Evolutionary conservation across 2,329 filamentous ascomycete species (phyloP), one percentile per base, ranked within the genome.

Genomic region (Tolypocladium capitatum): DNA sequence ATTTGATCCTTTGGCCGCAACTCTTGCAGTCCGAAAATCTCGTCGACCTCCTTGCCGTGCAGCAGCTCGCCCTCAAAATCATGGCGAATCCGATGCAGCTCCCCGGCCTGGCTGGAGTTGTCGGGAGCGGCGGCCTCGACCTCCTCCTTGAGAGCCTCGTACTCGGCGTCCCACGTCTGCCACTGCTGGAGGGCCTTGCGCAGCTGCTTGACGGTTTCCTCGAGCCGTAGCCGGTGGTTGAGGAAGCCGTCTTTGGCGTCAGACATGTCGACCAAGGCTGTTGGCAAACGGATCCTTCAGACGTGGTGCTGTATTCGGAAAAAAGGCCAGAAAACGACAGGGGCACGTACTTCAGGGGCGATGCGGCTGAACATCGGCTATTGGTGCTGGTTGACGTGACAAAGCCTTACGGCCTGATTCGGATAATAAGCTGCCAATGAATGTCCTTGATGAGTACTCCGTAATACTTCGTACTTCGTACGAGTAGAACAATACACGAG

Each of bases 91-190:
- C 67, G 67, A 8, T 75, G 68, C 28, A 89, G 74, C 28, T 80
- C 74, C 18, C 76, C 66, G 14, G 53, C 48, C 11, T 54, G 44
- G 30, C 68, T 65, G 48, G 75, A 64, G 45, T 70, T 67, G 38
- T 70, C 62, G 33, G 72, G 63, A 27, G 83, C 61, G 27, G 83
- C 61, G 4, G 69, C 71, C 46, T 79, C 67, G 30, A 97, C 76
- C 58, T 94, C 87, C 62, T 94, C 87, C 61, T 86, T 89, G 52
- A 97, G 74, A 24, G 83, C 80, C 61, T 95, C 87, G 64, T 97
- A 97, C 63, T 97, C 91, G 43, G 85, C 80, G 62, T 94, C 90
- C 78, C 86, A 94, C 47, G 82, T 83, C 53, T 86, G 84, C 91
- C 91, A 98, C 68, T 94, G 84, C 52, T 81, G 80, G 46, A 97